Evolutionary conservation across 441 rosid genomes (phyloP).

Genomic region (Macaranga tanarius): DNA sequence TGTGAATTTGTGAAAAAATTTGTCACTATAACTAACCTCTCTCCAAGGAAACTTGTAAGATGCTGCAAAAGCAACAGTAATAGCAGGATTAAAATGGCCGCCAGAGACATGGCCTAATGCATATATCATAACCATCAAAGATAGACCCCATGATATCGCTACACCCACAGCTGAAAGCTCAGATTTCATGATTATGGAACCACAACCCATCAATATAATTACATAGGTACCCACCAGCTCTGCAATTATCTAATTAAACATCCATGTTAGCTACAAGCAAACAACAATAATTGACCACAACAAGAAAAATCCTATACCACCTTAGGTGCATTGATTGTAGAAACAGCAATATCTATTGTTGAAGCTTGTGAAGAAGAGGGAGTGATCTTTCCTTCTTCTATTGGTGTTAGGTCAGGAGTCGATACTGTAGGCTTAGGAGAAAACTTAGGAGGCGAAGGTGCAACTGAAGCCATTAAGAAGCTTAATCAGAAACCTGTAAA

Average conservation of each 20-base stretch:
- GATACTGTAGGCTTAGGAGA: not conserved
- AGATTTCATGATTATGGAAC: not conserved
- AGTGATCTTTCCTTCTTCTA: conserved; percentile 6
- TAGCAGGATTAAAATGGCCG: conserved; percentile 13
- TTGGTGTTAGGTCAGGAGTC: not conserved
- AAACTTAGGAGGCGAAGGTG: not conserved
- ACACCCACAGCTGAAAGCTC: not conserved
- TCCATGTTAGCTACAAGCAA: not conserved
- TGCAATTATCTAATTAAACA: conserved; percentile 12
- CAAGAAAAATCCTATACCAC: not conserved
- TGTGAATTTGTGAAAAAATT: too few relatives aligned
- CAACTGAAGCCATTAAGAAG: not conserved
- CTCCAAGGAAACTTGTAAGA: conserved; percentile 3
- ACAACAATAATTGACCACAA: not conserved
- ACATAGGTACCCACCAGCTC: conserved; percentile 11
- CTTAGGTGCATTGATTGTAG: conserved; percentile 10
- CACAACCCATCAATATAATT: conserved; percentile 2
- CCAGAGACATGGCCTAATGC: conserved; percentile 6
- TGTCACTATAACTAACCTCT: not conserved
- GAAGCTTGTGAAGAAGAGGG: not conserved
- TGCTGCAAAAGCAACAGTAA: conserved; percentile 3
- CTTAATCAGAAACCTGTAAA: too few relatives aligned
- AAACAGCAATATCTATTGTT: not conserved
- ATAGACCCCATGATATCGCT: conserved; percentile 10
- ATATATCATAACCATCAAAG: conserved; percentile 17